phyloP scores from a whole-genome alignment of 2,329 filamentous ascomycete genomes.

The Xylariaceae sp. region DNA sequence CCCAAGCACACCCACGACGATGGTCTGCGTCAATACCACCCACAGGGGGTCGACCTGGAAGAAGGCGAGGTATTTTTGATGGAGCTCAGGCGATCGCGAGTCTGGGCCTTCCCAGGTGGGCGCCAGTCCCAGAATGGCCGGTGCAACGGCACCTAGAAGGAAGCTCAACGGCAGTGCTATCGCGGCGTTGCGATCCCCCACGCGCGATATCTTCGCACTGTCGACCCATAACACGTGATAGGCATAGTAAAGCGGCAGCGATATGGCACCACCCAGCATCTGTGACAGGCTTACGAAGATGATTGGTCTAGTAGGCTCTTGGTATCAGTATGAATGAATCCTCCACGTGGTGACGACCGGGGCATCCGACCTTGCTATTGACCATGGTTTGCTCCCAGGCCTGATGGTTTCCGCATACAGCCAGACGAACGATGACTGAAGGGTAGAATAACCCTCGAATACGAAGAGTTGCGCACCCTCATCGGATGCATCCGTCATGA shows the following conservation, averaged over 20 bases:
- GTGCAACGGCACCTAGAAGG: constrained; percentile 24
- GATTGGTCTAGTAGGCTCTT: constrained; percentile 20
- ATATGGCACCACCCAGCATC: constrained; percentile 24
- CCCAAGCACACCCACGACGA: constrained; percentile 6
- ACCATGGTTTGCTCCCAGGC: constrained; percentile 21
- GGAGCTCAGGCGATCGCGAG: constrained; percentile 16
- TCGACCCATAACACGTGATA: constrained; percentile 24
- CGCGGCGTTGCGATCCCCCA: constrained; percentile 17
- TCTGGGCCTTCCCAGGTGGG: constrained; percentile 25
- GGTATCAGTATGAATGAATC: constrained; percentile 4
- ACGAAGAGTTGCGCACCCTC: constrained; percentile 25
- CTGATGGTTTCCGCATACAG: constrained; percentile 25
- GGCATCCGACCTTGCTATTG: constrained; percentile 19
- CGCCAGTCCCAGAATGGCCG: constrained; percentile 20
- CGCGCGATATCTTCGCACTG: constrained; percentile 11
- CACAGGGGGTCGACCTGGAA: constrained; percentile 27
- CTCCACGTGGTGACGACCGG: not conserved
- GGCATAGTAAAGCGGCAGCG: constrained; percentile 26
- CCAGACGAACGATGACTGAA: constrained; percentile 28
- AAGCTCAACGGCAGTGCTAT: constrained; percentile 25
- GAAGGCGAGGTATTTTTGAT: constrained; percentile 24
- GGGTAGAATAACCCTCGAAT: constrained; percentile 25
- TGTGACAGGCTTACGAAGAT: constrained; percentile 26
- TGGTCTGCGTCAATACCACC: constrained; percentile 18
- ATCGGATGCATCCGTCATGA: constrained; percentile 24